Evolutionary conservation across 495 filamentous ascomycete species (phyloP), one percentile per base, ranked within the genome.

Genomic region (Penicillium coffeae): DNA sequence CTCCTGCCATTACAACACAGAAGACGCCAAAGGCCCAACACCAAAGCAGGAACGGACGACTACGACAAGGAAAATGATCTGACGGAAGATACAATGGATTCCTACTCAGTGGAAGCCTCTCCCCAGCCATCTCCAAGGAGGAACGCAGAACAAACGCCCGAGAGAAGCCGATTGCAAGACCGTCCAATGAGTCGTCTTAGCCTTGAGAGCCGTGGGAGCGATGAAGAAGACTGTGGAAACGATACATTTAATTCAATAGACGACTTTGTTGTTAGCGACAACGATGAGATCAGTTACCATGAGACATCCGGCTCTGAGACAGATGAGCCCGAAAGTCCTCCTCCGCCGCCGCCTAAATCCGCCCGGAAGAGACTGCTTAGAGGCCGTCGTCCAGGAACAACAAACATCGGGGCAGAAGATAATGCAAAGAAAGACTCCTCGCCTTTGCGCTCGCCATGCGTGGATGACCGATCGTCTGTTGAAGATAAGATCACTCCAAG

Each of bases 181-280:
- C 47, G 37, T 14, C 41, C 54, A 33, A 14, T 42, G 41, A 48
- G 44, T 21, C 49, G 54, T 21, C 58, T 59, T 43, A 48, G 43
- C 4, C 43, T 59, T 12, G 30, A 45, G 45, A 48, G 43, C 6
- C 43, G 59, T 14, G 30, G 41, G 40, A 56, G 14, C 21, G 56
- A 59, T 3, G 59, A 61, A 9, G 56, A 61, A 18, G 54, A 61
- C 21, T 44, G 38, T 21, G 55, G 51, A 15, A 63, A 65, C 40
- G 56, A 71, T 58, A 63, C 58, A 45, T 64, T 61, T 39, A 53
- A 67, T 45, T 73, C 69, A 35, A 51, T 73, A 21, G 69, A 71
- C 25, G 70, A 69, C 37, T 76, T 74, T 42, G 66, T 76, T 57
- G 73, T 74, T 42, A 73, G 71, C 39, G 73, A 76, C 50, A 64